Evolutionary conservation across 164 flowering plant species (phyloP), one percentile per base, ranked within the genome.

Genomic region (Vitis amurensis): DNA sequence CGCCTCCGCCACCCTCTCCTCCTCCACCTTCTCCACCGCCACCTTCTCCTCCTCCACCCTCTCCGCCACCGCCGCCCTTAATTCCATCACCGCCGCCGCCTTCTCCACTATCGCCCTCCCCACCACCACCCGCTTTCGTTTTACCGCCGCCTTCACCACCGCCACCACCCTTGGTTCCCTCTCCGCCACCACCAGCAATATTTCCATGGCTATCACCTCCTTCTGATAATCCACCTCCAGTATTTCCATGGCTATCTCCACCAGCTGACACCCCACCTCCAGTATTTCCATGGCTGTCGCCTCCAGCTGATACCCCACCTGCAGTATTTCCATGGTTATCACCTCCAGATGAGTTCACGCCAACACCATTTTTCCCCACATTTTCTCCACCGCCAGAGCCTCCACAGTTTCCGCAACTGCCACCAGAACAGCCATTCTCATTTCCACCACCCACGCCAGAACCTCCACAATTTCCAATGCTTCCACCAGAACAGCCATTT

Each of bases 171-270:
- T 59, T 65, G 9, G 23, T 59, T 7, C 44, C 68, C 13, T 30
- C 73, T 9, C 77, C 80, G 4, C 70, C 79, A 8, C 75, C 84
- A 16, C 74, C 70, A 64, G 10, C 67, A 51, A 23, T 14, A 15
- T 16, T 27, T 52, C 64, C 67, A 31, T 64, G 71, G 12, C 63
- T 68, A 19, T 70, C 76, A 11, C 69, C 74, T 3, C 76, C 78
- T 13, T 59, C 27, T 7, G 17, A 70, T 0, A 27, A 55, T 2
- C 64, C 68, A 4, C 66, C 71, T 15, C 73, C 81, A 11, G n/a
- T 55, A 9, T 55, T 58, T 15, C 74, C 71, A 37, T 16, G 56
- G 12, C 59, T 47, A 14, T 63, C 76, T 37, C 78, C 77, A 3
- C 76, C 78, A 29, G 27, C 14, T 44, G 53, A 11, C 50, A 23